Base-by-base conservation (phyloP, 345 rosid genomes). In the Eucalyptus leucophloia region DNA sequence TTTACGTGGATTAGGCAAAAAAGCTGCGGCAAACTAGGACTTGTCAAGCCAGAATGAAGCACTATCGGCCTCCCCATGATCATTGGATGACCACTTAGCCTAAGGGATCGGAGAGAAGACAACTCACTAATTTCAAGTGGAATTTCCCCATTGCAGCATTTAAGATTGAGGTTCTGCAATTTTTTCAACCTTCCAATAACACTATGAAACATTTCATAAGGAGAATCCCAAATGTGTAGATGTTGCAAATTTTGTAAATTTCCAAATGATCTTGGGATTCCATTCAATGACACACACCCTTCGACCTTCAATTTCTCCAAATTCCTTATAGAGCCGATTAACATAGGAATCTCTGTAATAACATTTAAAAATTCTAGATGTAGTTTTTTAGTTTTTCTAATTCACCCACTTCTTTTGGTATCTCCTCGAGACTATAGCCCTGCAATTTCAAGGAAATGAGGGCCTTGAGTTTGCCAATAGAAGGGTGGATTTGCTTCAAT, bases 341-440 rank as follows among this genome's bases (percentile, higher is more conserved):
- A 32, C 1, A 6, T 67, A 16, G 80, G 80, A 8, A 67, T 7
- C 9, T 67, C 1, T 67, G 5, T 67, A 67, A 67, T 67, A 4
- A 19, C 2, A 32, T 0, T 0, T 6, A 17, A 51, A 4, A 0
- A 0, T 4, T 5, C 3, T 8, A 67, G 8, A 8, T 2, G 5
- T 8, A 67, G 42, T 32, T 32, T 32, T 17, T 32, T 4, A 67
- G 7, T 16, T 51, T 1, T 30, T 0, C 3, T 30, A 65, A 65
- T n/a, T 8, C 11, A 9, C 80, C 80, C 23, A 67, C 40, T 67
- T n/a, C 80, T 4, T 8, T 18, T 2, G 23, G 80, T 16, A 67
- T 7, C 80, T 67, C 42, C 80, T 8, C 5, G 1, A 67, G 80
- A 0, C 3, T 0, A 17, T 1, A 32, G 7, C 1, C 11, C 1